A percentile compares a stretch with the other conserved stretches of the same genome.
Evolutionary conservation across 78 protist species (phyloP).

Genomic region (Dictyostelium firmibasis): DNA sequence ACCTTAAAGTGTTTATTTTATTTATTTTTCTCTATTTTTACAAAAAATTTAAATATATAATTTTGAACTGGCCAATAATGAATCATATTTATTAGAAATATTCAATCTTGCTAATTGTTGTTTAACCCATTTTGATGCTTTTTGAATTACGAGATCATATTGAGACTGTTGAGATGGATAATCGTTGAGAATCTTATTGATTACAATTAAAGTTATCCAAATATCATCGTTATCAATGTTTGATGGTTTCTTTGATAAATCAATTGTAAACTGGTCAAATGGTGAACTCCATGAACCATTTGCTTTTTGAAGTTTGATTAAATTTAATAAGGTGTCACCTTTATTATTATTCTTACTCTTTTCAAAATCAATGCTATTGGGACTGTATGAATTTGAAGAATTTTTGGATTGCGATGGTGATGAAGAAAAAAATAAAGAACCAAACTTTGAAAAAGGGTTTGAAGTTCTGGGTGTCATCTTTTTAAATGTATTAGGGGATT

Average conservation of each 20-base stretch:
- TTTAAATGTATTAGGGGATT: too few species aligned
- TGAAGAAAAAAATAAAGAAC: too few species aligned
- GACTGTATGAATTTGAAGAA: background rate
- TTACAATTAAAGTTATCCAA: slow-evolving; percentile 22
- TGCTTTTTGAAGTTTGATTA: slow-evolving; percentile 51
- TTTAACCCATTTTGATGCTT: slow-evolving; percentile 20
- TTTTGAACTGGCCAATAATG: background rate
- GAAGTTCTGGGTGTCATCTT: too few species aligned
- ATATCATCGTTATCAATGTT: slow-evolving; percentile 4
- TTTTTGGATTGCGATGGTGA: background rate
- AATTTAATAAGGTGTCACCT: background rate
- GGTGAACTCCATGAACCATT: slow-evolving; percentile 49
- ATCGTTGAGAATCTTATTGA: background rate
- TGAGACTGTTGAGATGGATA: background rate
- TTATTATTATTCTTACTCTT: too few species aligned
- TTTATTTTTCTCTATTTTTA: too few species aligned
- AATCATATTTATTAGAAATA: background rate
- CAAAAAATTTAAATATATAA: background rate
- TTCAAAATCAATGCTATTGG: too few species aligned
- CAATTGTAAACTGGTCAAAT: background rate
- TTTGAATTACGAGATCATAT: slow-evolving; percentile 15
- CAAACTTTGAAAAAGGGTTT: too few species aligned
- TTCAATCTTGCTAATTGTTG: slow-evolving; percentile 30
- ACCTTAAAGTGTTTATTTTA: too few species aligned
- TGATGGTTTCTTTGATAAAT: background rate